Percentiles rank a stretch among this genome's conserved stretches.
phyloP scores from a whole-genome alignment of 1,284 basidiomycete genomes.

The Xanthoconium separans region DNA sequence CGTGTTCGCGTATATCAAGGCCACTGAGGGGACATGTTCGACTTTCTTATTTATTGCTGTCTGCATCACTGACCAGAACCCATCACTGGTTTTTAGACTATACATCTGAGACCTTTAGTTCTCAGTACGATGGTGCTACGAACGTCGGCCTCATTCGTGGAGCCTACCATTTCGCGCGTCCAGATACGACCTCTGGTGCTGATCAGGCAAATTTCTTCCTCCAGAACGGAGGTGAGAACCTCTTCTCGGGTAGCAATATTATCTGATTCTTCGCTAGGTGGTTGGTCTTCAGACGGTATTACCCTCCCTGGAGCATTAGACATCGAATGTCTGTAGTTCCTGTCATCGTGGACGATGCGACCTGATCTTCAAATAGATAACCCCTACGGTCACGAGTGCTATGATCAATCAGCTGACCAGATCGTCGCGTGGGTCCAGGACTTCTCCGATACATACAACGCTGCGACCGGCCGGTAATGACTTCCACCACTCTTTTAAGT shows the following conservation, averaged over 20 bases:
- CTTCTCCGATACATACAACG: conserved; percentile 61
- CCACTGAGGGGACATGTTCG: too few relatives aligned
- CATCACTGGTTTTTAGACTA: conserved; percentile 23
- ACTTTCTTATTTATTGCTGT: too few relatives aligned
- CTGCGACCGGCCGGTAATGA: conserved; percentile 44
- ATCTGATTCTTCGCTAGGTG: conserved; percentile 35
- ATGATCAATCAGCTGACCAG: conserved; percentile 49
- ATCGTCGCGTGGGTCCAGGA: conserved; percentile 66
- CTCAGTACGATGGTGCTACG: conserved; percentile 47
- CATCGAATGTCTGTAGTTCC: conserved; percentile 50
- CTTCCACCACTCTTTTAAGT: background rate
- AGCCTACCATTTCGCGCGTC: conserved; percentile 46
- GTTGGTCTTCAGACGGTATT: conserved; percentile 57
- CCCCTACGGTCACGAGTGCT: conserved; percentile 52
- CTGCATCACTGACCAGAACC: too few relatives aligned
- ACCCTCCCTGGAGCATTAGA: conserved; percentile 68
- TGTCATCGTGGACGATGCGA: background rate
- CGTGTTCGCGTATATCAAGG: too few relatives aligned
- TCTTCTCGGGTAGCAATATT: background rate
- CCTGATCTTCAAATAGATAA: conserved; percentile 36
- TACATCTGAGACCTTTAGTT: conserved; percentile 37
- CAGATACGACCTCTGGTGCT: conserved; percentile 39
- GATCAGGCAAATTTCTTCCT: conserved; percentile 55
- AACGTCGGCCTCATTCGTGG: conserved; percentile 45
- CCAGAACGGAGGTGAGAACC: conserved; percentile 53